phyloP scores from a whole-genome alignment of 768 basidiomycete species.

The Termitomyces sp. region DNA sequence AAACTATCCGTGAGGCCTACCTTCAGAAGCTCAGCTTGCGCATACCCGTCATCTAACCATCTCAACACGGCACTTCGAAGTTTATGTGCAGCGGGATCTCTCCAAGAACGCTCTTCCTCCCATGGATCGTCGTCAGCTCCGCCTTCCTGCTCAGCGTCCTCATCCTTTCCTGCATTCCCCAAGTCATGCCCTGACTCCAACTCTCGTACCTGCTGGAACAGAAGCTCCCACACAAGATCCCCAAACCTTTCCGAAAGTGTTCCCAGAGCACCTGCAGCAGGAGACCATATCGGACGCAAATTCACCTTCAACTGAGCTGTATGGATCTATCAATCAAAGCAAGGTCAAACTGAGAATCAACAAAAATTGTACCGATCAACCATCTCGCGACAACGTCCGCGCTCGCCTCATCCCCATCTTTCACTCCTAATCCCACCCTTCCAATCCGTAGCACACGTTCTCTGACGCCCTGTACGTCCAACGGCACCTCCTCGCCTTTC shows the following conservation, averaged over 20 bases:
- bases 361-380: constrained; percentile 56
- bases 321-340: neutral
- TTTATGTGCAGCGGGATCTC: constrained; percentile 70
- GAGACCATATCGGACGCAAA: constrained; percentile 85
- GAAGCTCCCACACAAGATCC: constrained; percentile 65
- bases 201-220: constrained; percentile 41
- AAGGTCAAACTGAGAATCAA: neutral
- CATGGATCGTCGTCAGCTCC: constrained; percentile 33
- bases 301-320: constrained; percentile 93
- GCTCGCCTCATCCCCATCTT: constrained; percentile 48
- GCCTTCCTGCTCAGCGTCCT: constrained; percentile 4
- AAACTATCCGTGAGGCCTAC: constrained; percentile 17
- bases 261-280: constrained; percentile 67
- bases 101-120: constrained; percentile 78
- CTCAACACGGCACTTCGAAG: constrained; percentile 42
- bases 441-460: constrained; percentile 81
- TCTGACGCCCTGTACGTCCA: constrained; percentile 78
- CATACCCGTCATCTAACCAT: constrained; percentile 39
- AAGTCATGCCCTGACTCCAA: constrained; percentile 15
- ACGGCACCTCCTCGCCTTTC: constrained; percentile 74
- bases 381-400: constrained; percentile 68
- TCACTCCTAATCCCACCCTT: constrained; percentile 60
- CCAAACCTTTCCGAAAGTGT: constrained; percentile 52
- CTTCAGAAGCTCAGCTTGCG: constrained; percentile 26
- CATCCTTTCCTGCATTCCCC: constrained; percentile 7